Evolutionary conservation across 2,329 filamentous ascomycete species (phyloP), one percentile per base, ranked within the genome.

Genomic region (Aspergillus fumigatus): DNA sequence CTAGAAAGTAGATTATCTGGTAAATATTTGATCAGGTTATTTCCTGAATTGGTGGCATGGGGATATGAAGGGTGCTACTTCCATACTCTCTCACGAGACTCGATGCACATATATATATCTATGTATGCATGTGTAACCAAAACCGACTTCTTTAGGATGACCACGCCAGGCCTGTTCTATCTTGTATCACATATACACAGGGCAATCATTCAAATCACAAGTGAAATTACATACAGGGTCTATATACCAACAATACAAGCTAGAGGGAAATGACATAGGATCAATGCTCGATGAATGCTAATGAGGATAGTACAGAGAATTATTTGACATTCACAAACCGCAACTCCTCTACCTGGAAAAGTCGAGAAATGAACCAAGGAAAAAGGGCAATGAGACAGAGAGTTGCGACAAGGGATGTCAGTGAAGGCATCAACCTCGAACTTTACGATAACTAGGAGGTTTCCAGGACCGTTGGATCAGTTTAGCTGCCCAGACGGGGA

Each of bases 381-480:
- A 48, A 47, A 23, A 23, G 23, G 23, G 23, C 23, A 23, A 23
- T 23, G 23, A 23, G 23, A 23, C 4, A 1, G 23, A 17, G 35
- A 45, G 41, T 32, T 2, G 32, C 5, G 32, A 35, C 5, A 17
- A 17, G 14, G 32, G 32, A 17, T 38, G n/a, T 17, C 32, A 38
- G 32, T 17, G 32, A 38, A 7, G 17, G 32, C 14, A 48, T 67
- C 59, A 77, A 5, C 75, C 76, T 50, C 75, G 70, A 11, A 99
- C 92, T 79, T 99, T 99, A 68, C 94, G 83, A 77, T 97, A 97
- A 69, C 89, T 96, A 21, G 92, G 92, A 60, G 94, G 94, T 76
- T 89, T 92, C 80, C 96, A 87, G 59, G 86, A 91, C 69, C 91
- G 82, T 67, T 89, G 82, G 62, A 97, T 88, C 59, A 95, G 74